phyloP scores from a whole-genome alignment of 1,139 yeast species.

The Wickerhamomyces sp. region DNA sequence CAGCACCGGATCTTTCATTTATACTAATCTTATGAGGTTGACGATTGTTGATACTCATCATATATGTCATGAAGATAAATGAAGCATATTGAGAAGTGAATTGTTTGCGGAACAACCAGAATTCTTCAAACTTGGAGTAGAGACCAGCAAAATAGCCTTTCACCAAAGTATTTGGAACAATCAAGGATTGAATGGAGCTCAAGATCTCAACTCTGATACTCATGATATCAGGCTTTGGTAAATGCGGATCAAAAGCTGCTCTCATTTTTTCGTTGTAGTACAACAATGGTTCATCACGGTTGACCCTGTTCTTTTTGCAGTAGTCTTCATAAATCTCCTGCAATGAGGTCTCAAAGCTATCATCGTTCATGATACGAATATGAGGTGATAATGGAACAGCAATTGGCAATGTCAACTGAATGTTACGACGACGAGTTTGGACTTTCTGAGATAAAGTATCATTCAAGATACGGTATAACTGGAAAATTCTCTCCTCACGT shows the following conservation, averaged over 20 bases:
- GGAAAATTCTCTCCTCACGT: conserved; percentile 92
- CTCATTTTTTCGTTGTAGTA: conserved; percentile 82
- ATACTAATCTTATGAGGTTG: conserved; percentile 92
- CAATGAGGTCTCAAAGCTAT: conserved; percentile 70
- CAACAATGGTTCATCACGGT: conserved; percentile 86
- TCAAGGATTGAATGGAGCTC: conserved; percentile 79
- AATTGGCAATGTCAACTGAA: conserved; percentile 81
- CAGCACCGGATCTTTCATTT: conserved; percentile 76
- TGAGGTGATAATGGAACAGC: conserved; percentile 96
- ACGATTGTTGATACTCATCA: conserved; percentile 91
- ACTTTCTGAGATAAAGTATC: conserved; percentile 76
- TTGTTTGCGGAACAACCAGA: conserved; percentile 95
- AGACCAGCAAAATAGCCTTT: conserved; percentile 60
- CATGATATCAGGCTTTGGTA: conserved; percentile 88
- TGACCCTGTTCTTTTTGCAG: conserved; percentile 69
- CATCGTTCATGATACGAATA: conserved; percentile 86
- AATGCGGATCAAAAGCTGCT: conserved; percentile 88
- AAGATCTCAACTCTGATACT: conserved; percentile 88
- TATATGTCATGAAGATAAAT: conserved; percentile 84
- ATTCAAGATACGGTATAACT: conserved; percentile 81
- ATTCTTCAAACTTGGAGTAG: conserved; percentile 81
- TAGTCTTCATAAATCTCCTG: conserved; percentile 85
- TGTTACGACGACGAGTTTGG: conserved; percentile 80
- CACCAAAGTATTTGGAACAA: conserved; percentile 83
- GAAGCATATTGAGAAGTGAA: conserved; percentile 96